Evolutionary conservation across 2,329 filamentous ascomycete genomes (phyloP), one percentile per base, ranked within the genome.

Genomic region (Penicillium sp.): DNA sequence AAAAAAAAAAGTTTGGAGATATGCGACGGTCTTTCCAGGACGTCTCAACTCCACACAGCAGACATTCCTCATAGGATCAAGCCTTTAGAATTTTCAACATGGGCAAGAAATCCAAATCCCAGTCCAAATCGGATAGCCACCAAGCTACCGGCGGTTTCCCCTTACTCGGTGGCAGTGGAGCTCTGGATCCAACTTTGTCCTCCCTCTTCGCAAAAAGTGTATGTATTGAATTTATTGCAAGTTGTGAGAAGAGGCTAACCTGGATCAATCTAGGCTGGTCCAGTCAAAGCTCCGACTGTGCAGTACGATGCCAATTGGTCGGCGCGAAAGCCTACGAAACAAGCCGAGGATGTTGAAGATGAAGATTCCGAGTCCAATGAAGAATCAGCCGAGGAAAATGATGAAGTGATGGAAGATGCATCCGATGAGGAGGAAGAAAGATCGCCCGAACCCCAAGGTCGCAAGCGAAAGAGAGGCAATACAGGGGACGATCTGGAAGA

Each of bases 121-220:
- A 57, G 34, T 52, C 58, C 23, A 52, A 45, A 29, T 48, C 32
- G 26, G 45, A 54, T 37, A 50, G 39, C 33, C 44, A 44, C 33
- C 30, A 28, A 39, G 45, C 42, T 36, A 29, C 44, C 26, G 44
- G 48, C 26, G 44, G 38, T 41, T 55, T 60, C 41, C 47, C 63
- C 25, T 56, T 68, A 34, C 76, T 77, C 59, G 71, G 72, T 41
- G 72, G 82, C 36, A 80, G 81, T 37, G 76, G 76, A 61, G 71
- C 73, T 42, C 70, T 87, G 43, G 83, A 88, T 69, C 81, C 83
- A 60, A 68, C 73, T 39, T 70, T 88, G 50, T 73, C 80, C 55
- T 79, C 81, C 44, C 72, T 88, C 26, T 88, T 88, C 66, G 74
- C 80, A 40, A 70, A 74, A 40, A 87, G 84, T 70, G 83, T 86